Evolutionary conservation across 2,329 filamentous ascomycete genomes (phyloP).

Genomic region (Claviceps monticola): DNA sequence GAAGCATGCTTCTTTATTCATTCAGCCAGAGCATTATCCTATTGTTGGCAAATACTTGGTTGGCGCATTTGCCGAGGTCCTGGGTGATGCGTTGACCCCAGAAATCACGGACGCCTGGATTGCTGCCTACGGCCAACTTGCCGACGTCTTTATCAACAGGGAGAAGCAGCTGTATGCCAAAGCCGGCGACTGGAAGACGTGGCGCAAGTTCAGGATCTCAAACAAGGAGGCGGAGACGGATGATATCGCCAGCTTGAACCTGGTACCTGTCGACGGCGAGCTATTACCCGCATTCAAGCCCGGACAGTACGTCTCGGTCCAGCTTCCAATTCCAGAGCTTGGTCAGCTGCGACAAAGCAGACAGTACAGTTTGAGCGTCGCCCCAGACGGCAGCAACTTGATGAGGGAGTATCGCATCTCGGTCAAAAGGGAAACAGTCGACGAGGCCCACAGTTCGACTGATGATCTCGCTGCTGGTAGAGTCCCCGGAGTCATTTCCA

Average conservation of each 20-base stretch:
- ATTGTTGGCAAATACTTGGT: constrained; percentile 58
- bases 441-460: constrained; percentile 8
- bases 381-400: constrained; percentile 26
- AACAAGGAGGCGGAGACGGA: constrained; percentile 47
- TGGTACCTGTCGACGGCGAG: constrained; percentile 43
- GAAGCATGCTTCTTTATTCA: constrained; percentile 61
- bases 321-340: constrained; percentile 45
- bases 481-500: constrained; percentile 36
- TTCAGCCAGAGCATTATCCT: constrained; percentile 54
- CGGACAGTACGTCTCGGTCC: constrained; percentile 61
- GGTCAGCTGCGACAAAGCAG: constrained; percentile 50
- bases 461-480: constrained; percentile 21
- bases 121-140: constrained; percentile 57
- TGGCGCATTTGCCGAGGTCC: constrained; percentile 50
- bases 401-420: constrained; percentile 55
- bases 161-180: constrained; percentile 48
- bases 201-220: constrained; percentile 40
- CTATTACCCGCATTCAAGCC: constrained; percentile 48
- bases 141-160: constrained; percentile 53
- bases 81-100: constrained; percentile 52
- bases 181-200: constrained; percentile 29
- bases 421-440: constrained; percentile 48
- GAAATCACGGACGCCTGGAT: constrained; percentile 59
- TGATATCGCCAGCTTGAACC: constrained; percentile 54
- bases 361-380: constrained; percentile 63